A percentile compares a stretch with the other conserved stretches of the same genome.
Evolutionary conservation across 495 filamentous ascomycete species (phyloP).

Genomic region (Hypoxylon crocopeplum): DNA sequence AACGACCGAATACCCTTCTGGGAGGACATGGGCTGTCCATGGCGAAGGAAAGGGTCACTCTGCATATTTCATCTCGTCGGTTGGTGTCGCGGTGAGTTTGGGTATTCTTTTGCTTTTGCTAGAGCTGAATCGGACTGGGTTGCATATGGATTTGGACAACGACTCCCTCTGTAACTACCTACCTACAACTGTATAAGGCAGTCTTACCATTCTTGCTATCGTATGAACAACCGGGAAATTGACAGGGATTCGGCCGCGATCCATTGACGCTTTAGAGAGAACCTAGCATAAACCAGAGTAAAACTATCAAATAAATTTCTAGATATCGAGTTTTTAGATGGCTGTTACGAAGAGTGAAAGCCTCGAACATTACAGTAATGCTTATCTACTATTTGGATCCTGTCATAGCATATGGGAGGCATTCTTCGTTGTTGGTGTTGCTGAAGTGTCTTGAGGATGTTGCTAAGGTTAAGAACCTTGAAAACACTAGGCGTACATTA

Average conservation of each 20-base stretch:
- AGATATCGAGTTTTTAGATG: too few relatives aligned
- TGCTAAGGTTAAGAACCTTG: too few relatives aligned
- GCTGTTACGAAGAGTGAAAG: too few relatives aligned
- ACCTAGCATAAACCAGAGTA: too few relatives aligned
- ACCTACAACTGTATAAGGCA: constrained; percentile 34
- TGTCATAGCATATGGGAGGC: too few relatives aligned
- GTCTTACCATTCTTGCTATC: constrained; percentile 23
- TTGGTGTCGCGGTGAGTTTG: constrained; percentile 24
- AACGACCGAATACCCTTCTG: constrained; percentile 23
- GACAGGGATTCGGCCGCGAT: constrained; percentile 16
- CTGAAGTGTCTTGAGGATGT: too few relatives aligned
- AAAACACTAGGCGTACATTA: too few relatives aligned
- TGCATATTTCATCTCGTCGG: constrained; percentile 12
- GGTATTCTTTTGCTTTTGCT: constrained; percentile 6
- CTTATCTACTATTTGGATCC: too few relatives aligned
- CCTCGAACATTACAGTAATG: too few relatives aligned
- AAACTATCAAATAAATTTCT: too few relatives aligned
- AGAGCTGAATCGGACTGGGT: constrained; percentile 23
- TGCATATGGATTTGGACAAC: constrained; percentile 22
- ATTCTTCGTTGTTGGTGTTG: too few relatives aligned
- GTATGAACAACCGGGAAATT: constrained; percentile 31
- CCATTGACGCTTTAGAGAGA: too few relatives aligned
- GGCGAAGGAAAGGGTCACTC: constrained; percentile 21
- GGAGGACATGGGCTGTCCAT: constrained; percentile 22
- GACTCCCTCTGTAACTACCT: constrained; percentile 28